phyloP scores from a whole-genome alignment of 163 green algal genomes.

The Coccomyxa subellipsoidea region DNA sequence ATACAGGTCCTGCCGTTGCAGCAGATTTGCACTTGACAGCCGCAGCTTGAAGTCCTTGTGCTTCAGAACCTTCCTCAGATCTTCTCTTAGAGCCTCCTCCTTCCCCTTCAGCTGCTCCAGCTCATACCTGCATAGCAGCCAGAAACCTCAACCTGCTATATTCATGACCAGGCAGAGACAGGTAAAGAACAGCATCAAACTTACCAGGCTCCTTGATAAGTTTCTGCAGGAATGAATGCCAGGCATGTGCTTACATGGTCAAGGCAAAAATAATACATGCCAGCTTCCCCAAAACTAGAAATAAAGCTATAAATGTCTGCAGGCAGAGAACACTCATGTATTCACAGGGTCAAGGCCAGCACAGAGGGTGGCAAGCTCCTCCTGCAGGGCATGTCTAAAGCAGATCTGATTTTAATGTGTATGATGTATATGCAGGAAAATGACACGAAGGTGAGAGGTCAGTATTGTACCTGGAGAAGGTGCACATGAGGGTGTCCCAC shows the following conservation, averaged over 20 bases:
- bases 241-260: no score
- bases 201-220: no score
- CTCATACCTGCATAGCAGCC: constrained; percentile 1
- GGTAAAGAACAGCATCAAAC: no score
- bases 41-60: constrained; percentile 11
- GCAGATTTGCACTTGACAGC: neutral
- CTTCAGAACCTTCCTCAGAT: neutral
- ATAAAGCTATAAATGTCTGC: neutral
- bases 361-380: no score
- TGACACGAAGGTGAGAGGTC: neutral
- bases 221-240: no score
- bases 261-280: no score
- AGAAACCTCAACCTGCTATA: no score
- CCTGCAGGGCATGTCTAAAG: no score
- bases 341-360: neutral
- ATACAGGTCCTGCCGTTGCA: neutral
- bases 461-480: neutral
- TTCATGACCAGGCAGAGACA: no score
- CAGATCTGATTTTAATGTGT: neutral
- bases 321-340: neutral
- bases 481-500: constrained; percentile 9
- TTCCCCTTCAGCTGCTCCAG: neutral
- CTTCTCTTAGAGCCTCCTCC: neutral
- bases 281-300: no score
- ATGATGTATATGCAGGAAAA: neutral